Evolutionary conservation across 2,329 filamentous ascomycete genomes (phyloP), one percentile per base, ranked within the genome.

Genomic region (Fulvia fulva): DNA sequence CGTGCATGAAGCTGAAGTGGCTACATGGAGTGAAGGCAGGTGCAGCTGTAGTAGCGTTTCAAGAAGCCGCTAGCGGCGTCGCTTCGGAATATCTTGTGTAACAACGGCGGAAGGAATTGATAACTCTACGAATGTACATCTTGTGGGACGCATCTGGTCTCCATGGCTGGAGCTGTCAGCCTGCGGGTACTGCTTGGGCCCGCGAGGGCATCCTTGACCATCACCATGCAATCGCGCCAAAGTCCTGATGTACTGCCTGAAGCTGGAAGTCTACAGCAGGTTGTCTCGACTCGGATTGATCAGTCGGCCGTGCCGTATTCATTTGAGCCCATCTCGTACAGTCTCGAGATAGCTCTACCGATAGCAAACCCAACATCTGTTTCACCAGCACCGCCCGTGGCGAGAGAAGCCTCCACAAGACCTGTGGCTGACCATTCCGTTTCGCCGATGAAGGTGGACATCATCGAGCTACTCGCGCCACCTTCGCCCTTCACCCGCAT

Each of bases 381-480:
- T 51, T 69, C 67, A 5, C 67, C 67, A 11, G 67, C 67, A 37
- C 67, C 67, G 21, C 66, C 66, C 2, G 64, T 68, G 1, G 67
- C 67, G 4, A 69, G 51, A 37, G 61, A 65, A 1, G 66, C 67
- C 26, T 65, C 63, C 25, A 57, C 56, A 12, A 69, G 45, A 1
- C 67, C 67, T 1, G 67, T 69, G 1, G 67, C 67, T 16, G 63
- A 67, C 67, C 67, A 69, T 23, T 69, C 67, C 8, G 62, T 68
- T 41, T 68, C 65, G 3, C 66, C 66, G 19, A 69, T 65, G 46
- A 68, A 69, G 2, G 67, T 69, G 34, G 63, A 66, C 64, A 68
- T 67, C 66, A 68, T 68, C 16, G 65, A 68, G 1, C 63, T 66
- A 3, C 62, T 65, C 0, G 63, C 62, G n/a, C 67, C 67, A 1